Base-by-base conservation (phyloP, 495 filamentous ascomycete genomes). In the Chlorociboria aeruginascens region DNA sequence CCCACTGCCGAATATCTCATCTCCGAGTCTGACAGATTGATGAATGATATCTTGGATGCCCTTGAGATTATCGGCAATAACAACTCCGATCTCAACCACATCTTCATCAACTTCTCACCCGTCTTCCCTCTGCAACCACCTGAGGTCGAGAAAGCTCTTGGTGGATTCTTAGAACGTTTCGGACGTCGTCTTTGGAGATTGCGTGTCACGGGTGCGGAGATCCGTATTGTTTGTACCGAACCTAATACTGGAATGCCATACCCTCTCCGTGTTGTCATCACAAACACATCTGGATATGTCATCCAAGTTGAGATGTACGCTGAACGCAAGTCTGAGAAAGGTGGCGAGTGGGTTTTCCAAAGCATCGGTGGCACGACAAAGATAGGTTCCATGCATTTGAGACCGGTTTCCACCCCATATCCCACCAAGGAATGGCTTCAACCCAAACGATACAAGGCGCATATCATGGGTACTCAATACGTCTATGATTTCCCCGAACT, bases 401-500 rank as follows among this genome's bases (percentile, higher is more conserved):
- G 88, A 51, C 78, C 89, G 6, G 90, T 96, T 36, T 82, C 79
- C 31, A 86, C 92, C 7, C 92, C 92, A 17, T 97, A 98, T 68
- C 83, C 89, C 28, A 95, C 90, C 57, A 98, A 97, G 76, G 93
- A 95, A 62, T 95, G 89, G 82, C 73, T 97, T 52, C 92, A 98
- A 69, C 92, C 92, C 51, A 98, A 97, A 79, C 78, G 92, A 49
- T 97, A 97, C 81, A 97, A 93, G 79, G 92, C 92, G 43, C 92
- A 98, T 66, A 63, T 98, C 46, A 96, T 97, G 89, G 92, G 92
- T 56, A 98, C 92, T 13, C 92, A 98, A 64, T 98, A 95, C 56
- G 93, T 95, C 49, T 98, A 98, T 64, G 92, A 98, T 71, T 98
- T 98, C 85, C 92, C 92, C 7, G 93, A 98, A 72, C 82, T 98